phyloP scores from a whole-genome alignment of 129 eudicot species.

The Deinandra increscens region DNA sequence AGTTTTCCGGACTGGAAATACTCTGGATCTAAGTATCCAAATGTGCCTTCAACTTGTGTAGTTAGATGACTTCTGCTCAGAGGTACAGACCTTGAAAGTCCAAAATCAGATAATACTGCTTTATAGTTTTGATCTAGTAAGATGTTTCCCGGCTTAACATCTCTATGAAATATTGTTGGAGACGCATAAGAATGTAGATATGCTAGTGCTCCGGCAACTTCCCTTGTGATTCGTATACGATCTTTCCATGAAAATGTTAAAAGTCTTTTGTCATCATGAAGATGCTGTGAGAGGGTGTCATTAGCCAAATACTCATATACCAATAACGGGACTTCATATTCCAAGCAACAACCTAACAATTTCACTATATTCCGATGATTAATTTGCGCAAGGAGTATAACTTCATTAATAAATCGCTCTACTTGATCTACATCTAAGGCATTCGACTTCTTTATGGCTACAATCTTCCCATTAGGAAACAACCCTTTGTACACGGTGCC shows the following conservation, averaged over 20 bases:
- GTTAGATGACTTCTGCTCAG: constrained; percentile 36
- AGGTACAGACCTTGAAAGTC: constrained; percentile 34
- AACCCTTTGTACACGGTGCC: constrained; percentile 42
- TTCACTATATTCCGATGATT: constrained; percentile 37
- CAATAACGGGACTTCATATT: constrained; percentile 34
- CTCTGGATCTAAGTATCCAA: constrained; percentile 46
- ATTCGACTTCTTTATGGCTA: constrained; percentile 36
- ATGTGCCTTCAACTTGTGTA: constrained; percentile 40
- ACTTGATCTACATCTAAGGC: constrained; percentile 19
- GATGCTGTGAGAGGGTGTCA: constrained; percentile 35
- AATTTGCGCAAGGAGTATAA: constrained; percentile 37
- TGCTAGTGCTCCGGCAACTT: constrained; percentile 35
- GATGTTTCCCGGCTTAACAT: constrained; percentile 36
- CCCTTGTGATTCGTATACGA: constrained; percentile 32
- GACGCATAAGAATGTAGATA: constrained; percentile 35
- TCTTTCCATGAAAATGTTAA: constrained; percentile 36
- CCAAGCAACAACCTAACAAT: constrained; percentile 37
- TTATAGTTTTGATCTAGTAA: constrained; percentile 36
- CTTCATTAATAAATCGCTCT: constrained; percentile 34
- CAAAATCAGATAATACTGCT: constrained; percentile 39
- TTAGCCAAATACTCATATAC: constrained; percentile 39
- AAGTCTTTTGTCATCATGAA: constrained; percentile 29
- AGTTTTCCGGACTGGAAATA: constrained; percentile 30
- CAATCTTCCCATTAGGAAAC: constrained; percentile 35
- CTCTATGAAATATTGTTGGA: constrained; percentile 36